A percentile compares a stretch with the other conserved stretches of the same genome.
Evolutionary conservation across 495 filamentous ascomycete genomes (phyloP).

Genomic region (Recurvomyces mirabilis): DNA sequence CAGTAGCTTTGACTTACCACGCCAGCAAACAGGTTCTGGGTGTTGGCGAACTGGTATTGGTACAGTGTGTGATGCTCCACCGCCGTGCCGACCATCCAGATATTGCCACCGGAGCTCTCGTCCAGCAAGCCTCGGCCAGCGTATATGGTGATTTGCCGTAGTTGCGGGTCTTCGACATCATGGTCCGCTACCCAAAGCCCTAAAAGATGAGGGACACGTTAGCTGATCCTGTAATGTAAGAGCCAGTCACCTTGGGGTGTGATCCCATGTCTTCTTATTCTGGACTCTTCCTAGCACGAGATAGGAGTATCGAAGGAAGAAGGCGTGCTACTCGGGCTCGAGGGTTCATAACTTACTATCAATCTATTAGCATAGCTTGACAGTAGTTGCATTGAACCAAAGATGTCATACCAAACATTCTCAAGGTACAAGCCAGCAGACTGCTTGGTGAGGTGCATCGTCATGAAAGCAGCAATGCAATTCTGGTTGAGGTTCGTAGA

Average conservation of each 20-base stretch:
- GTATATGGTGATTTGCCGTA: slow-evolving; percentile 56
- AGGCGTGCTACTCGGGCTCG: too few species aligned
- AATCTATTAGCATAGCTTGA: too few species aligned
- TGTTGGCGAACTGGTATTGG: slow-evolving; percentile 29
- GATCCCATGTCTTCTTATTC: too few species aligned
- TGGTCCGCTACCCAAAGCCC: slow-evolving; percentile 66
- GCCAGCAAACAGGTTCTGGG: slow-evolving; percentile 26
- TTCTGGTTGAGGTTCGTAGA: slow-evolving; percentile 37
- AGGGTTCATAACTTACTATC: too few species aligned
- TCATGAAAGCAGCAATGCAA: slow-evolving; percentile 59
- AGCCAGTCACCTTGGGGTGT: too few species aligned
- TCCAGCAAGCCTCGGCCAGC: slow-evolving; percentile 55
- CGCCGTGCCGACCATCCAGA: slow-evolving; percentile 43
- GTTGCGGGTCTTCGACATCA: slow-evolving; percentile 49
- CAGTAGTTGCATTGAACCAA: too few species aligned
- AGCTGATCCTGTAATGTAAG: too few species aligned
- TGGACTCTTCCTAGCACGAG: too few species aligned
- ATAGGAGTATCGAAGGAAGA: too few species aligned
- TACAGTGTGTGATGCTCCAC: slow-evolving; percentile 30
- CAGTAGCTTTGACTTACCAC: slow-evolving; percentile 9
- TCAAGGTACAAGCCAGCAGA: slow-evolving; percentile 60
- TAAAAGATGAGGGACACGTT: too few species aligned
- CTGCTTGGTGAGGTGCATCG: slow-evolving; percentile 54
- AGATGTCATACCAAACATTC: slow-evolving; percentile 64
- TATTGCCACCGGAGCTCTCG: slow-evolving; percentile 38